These are phyloP conservation scores for Puccinia horiana DNA, from an alignment of 1,284 basidiomycete genomes.

Conservation along the genomic window DNA sequence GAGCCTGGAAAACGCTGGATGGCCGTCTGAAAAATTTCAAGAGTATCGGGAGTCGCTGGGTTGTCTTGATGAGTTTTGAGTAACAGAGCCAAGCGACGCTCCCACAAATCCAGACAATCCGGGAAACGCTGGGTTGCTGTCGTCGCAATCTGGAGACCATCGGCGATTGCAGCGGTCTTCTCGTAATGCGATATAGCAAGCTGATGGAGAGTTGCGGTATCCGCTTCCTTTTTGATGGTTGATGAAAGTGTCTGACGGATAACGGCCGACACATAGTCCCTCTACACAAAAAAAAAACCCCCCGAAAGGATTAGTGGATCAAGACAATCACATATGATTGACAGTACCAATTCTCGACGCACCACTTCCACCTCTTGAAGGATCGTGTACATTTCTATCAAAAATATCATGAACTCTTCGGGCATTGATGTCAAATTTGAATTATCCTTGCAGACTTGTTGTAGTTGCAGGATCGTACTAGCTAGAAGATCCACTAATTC, in stretches of 20 bases:
- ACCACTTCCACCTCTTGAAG: constrained; percentile 42
- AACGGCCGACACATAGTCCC: constrained; percentile 25
- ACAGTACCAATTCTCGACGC: not conserved
- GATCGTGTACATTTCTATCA: constrained; percentile 35
- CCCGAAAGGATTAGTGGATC: not conserved
- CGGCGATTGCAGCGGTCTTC: not conserved
- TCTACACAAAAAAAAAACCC: not conserved
- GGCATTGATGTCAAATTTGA: constrained; percentile 1
- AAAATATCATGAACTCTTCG: constrained; percentile 40
- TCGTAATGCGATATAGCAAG: constrained; percentile 22
- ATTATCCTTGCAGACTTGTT: constrained; percentile 33
- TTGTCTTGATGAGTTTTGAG: not conserved
- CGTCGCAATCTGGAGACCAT: not conserved
- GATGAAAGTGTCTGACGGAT: constrained; percentile 17
- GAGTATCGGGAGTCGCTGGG: not conserved
- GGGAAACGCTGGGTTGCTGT: constrained; percentile 34
- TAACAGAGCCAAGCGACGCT: constrained; percentile 11
- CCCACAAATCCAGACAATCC: constrained; percentile 20
- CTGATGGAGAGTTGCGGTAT: constrained; percentile 13
- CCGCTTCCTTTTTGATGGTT: constrained; percentile 9
- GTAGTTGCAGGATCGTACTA: constrained; percentile 27
- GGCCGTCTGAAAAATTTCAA: constrained; percentile 16
- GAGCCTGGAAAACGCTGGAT: constrained; percentile 35
- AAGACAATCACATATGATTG: not conserved
- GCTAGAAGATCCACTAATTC: constrained; percentile 36